These are phyloP conservation scores for Zostera marina DNA, from an alignment of 116 monocot genomes.

Conservation along the genomic window DNA sequence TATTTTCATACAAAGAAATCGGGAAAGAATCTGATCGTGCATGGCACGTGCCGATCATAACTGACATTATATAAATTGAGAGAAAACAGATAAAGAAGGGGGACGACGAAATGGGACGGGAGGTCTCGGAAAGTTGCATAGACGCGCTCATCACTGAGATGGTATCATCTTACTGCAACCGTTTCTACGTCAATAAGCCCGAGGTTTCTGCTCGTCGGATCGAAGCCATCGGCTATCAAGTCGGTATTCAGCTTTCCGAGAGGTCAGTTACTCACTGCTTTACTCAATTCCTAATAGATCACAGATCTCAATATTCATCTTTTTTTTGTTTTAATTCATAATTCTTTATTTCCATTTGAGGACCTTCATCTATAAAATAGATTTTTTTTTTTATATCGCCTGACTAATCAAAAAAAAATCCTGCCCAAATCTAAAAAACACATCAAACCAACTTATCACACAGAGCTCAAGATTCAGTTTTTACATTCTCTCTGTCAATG, in stretches of 20 bases:
- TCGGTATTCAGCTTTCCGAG: constrained; percentile 90
- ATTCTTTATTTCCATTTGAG: too few species aligned
- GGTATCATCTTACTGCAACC: constrained; percentile 56
- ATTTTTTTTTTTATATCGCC: too few species aligned
- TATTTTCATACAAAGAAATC: background rate
- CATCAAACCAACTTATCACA: too few species aligned
- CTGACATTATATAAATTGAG: background rate
- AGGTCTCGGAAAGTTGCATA: constrained; percentile 91
- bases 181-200: constrained; percentile 64
- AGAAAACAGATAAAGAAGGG: background rate
- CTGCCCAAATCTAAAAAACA: too few species aligned
- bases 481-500: too few species aligned
- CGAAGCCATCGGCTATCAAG: constrained; percentile 96
- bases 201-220: constrained; percentile 93
- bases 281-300: background rate
- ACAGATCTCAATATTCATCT: background rate
- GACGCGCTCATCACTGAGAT: constrained; percentile 78
- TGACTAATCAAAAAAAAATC: too few species aligned
- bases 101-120: constrained; percentile 41
- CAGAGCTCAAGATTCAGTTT: too few species aligned
- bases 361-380: too few species aligned
- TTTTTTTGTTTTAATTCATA: background rate
- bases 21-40: too few species aligned
- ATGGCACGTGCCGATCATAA: too few species aligned
- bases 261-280: constrained; percentile 23